phyloP scores from a whole-genome alignment of 1,284 basidiomycete species.

The Ceratobasidium sp. region DNA sequence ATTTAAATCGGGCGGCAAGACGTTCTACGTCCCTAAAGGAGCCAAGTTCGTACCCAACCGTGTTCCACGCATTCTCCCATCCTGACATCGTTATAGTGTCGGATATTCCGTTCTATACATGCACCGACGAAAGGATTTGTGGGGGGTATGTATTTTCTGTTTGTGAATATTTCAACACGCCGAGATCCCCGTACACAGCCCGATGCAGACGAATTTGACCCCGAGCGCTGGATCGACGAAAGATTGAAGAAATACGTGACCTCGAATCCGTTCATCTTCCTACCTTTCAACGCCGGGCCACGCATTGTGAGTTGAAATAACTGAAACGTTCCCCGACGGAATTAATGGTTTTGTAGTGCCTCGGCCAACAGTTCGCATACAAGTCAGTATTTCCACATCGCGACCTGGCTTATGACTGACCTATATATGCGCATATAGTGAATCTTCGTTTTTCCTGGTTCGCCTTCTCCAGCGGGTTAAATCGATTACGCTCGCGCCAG shows the following conservation, averaged over 20 bases:
- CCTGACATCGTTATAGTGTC: conserved; percentile 50
- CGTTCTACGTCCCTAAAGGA: conserved; percentile 55
- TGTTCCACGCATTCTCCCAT: conserved; percentile 17
- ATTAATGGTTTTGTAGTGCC: conserved; percentile 53
- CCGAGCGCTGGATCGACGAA: conserved; percentile 69
- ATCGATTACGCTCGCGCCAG: conserved; percentile 59
- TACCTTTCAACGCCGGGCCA: conserved; percentile 69
- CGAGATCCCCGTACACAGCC: conserved; percentile 11
- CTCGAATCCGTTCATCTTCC: conserved; percentile 69
- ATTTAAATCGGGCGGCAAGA: conserved; percentile 50
- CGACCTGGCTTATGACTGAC: conserved; percentile 55
- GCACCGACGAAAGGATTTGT: conserved; percentile 52
- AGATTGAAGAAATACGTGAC: conserved; percentile 63
- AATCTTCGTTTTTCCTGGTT: conserved; percentile 59
- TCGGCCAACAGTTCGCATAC: conserved; percentile 64
- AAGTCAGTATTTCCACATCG: conserved; percentile 28
- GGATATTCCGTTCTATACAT: conserved; percentile 49
- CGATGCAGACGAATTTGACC: conserved; percentile 64
- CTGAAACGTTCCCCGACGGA: not conserved
- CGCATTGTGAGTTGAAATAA: conserved; percentile 55
- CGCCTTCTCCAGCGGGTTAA: conserved; percentile 63
- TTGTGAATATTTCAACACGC: not conserved
- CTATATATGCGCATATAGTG: conserved; percentile 59
- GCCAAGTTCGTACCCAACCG: conserved; percentile 38
- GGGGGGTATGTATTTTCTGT: conserved; percentile 49